These are phyloP conservation scores for Sphagnurus paluster DNA, from an alignment of 1,284 basidiomycete species.

Conservation along the genomic window DNA sequence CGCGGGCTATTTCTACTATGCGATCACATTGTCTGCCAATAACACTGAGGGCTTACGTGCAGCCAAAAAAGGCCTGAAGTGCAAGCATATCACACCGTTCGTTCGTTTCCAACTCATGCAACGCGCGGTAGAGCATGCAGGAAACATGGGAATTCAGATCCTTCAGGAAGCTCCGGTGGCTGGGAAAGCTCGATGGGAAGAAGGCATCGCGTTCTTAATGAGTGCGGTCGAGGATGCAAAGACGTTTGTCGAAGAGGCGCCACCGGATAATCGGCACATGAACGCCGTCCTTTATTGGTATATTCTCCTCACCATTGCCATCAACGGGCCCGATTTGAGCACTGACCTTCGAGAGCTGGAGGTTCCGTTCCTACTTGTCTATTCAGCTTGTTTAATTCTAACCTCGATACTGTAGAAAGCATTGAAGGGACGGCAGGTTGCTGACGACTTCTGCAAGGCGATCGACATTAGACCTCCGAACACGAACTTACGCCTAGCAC, in stretches of 20 bases:
- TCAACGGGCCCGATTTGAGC: constrained; percentile 50
- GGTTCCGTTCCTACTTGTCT: constrained; percentile 32
- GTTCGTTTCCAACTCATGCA: constrained; percentile 53
- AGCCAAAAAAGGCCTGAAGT: constrained; percentile 59
- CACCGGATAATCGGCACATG: constrained; percentile 62
- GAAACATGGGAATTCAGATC: constrained; percentile 48
- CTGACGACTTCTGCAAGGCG: constrained; percentile 48
- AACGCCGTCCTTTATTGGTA: constrained; percentile 58
- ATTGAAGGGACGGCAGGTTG: constrained; percentile 43
- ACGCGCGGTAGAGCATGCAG: constrained; percentile 59
- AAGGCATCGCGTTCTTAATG: constrained; percentile 58
- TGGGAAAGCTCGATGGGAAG: constrained; percentile 49
- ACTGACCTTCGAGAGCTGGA: constrained; percentile 47
- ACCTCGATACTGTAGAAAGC: constrained; percentile 4
- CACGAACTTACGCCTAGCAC: constrained; percentile 49
- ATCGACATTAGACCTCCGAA: constrained; percentile 45
- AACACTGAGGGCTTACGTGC: constrained; percentile 36
- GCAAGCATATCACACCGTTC: constrained; percentile 47
- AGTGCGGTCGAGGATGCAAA: constrained; percentile 60
- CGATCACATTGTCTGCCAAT: constrained; percentile 44
- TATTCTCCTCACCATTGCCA: constrained; percentile 49
- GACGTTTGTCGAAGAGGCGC: constrained; percentile 50
- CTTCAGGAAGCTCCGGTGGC: constrained; percentile 41
- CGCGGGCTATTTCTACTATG: constrained; percentile 59
- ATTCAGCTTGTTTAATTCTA: neutral